These are phyloP conservation scores for Aspergillus biplanus DNA, from an alignment of 495 filamentous ascomycete genomes.

Conservation along the genomic window DNA sequence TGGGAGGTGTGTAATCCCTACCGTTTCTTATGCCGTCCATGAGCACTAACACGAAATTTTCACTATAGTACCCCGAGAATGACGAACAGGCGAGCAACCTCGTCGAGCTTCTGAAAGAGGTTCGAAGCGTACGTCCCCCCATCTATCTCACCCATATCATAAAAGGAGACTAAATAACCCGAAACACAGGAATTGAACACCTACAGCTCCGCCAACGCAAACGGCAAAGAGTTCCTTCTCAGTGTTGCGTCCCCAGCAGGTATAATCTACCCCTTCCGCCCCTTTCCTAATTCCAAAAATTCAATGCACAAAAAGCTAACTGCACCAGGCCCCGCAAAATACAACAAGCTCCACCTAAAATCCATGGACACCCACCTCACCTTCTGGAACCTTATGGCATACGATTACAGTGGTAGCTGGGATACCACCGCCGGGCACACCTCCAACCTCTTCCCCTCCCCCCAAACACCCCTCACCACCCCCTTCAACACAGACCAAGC, in stretches of 20 bases:
- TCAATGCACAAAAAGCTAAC: background rate
- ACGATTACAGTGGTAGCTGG: constrained; percentile 81
- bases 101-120: constrained; percentile 63
- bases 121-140: constrained; percentile 41
- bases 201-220: constrained; percentile 55
- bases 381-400: constrained; percentile 78
- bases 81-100: constrained; percentile 62
- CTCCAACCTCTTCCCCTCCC: constrained; percentile 71
- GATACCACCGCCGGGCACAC: constrained; percentile 71
- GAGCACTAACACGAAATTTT: background rate
- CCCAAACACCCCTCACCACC: constrained; percentile 57
- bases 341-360: constrained; percentile 62
- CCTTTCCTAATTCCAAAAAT: background rate
- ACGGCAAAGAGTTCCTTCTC: constrained; percentile 64
- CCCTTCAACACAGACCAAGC: constrained; percentile 51
- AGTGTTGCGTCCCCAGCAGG: constrained; percentile 67
- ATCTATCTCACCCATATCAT: background rate
- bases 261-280: constrained; percentile 15
- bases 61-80: constrained; percentile 36
- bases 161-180: background rate
- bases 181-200: constrained; percentile 57
- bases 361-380: constrained; percentile 75
- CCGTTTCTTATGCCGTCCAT: background rate
- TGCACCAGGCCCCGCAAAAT: constrained; percentile 55
- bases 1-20: constrained; percentile 51